phyloP scores from a whole-genome alignment of 225 moss, liverwort and hornwort species.

The Asterella californica region DNA sequence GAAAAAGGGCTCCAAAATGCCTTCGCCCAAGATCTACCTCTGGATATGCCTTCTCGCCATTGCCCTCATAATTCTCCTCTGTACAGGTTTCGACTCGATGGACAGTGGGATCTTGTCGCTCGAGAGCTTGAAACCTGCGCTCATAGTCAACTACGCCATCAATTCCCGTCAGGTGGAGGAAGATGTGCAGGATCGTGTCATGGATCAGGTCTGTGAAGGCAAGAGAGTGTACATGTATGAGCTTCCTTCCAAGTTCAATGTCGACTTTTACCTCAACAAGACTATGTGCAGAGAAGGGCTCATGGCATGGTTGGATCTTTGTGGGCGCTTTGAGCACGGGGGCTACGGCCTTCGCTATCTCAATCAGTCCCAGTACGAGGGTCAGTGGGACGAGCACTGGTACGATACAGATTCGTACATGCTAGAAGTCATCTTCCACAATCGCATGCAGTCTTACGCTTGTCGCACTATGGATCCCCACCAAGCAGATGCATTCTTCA shows the following conservation, averaged over 20 bases:
- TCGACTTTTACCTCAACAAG: slow-evolving; percentile 22
- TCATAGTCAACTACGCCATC: slow-evolving; percentile 9
- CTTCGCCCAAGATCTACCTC: slow-evolving; percentile 31
- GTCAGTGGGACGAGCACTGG: slow-evolving; percentile 12
- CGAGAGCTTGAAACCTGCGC: slow-evolving; percentile 21
- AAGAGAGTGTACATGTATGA: slow-evolving; percentile 37
- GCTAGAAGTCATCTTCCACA: slow-evolving; percentile 40
- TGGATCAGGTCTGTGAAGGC: slow-evolving; percentile 25
- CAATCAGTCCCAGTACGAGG: slow-evolving; percentile 6
- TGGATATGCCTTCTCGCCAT: slow-evolving; percentile 30
- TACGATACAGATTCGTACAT: slow-evolving; percentile 49
- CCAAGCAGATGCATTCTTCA: slow-evolving; percentile 40
- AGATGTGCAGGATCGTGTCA: background rate
- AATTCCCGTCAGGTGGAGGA: slow-evolving; percentile 11
- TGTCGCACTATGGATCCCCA: slow-evolving; percentile 33
- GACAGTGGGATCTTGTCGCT: slow-evolving; percentile 28
- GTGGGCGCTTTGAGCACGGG: slow-evolving; percentile 30
- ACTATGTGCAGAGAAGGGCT: slow-evolving; percentile 28
- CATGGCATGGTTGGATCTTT: slow-evolving; percentile 36
- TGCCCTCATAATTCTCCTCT: slow-evolving; percentile 29
- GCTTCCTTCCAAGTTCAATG: slow-evolving; percentile 40
- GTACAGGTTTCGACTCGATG: slow-evolving; percentile 34
- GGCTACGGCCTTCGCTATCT: slow-evolving; percentile 33
- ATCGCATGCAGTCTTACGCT: slow-evolving; percentile 30
- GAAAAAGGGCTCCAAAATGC: slow-evolving; percentile 13